These are phyloP conservation scores for Termitomyces sp. DNA, from an alignment of 768 basidiomycete species.

Conservation along the genomic window DNA sequence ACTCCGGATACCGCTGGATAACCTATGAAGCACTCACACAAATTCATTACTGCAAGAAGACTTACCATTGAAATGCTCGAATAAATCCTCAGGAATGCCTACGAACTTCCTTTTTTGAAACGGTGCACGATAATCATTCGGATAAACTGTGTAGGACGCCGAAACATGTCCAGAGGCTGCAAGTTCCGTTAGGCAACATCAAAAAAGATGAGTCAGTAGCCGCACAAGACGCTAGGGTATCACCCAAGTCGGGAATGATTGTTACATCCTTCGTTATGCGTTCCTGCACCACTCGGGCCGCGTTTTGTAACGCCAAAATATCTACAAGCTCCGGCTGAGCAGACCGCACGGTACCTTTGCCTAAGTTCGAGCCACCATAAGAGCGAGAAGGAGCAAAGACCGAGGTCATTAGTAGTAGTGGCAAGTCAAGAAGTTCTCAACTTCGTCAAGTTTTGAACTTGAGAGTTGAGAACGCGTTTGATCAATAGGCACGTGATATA, in stretches of 20 bases:
- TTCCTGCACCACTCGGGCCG: constrained; percentile 63
- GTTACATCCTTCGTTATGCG: constrained; percentile 69
- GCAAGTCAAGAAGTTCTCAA: background rate
- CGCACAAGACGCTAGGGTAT: constrained; percentile 59
- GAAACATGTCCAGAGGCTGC: constrained; percentile 66
- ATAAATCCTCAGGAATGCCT: constrained; percentile 73
- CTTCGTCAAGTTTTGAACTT: background rate
- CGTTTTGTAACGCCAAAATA: constrained; percentile 56
- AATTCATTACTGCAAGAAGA: constrained; percentile 3
- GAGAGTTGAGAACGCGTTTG: background rate
- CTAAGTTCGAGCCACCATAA: constrained; percentile 5
- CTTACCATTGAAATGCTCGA: constrained; percentile 74
- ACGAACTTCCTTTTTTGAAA: constrained; percentile 76
- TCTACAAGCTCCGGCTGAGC: constrained; percentile 43
- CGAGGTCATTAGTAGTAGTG: constrained; percentile 13
- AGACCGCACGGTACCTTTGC: constrained; percentile 1
- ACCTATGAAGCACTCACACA: constrained; percentile 4
- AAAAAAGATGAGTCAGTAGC: constrained; percentile 10
- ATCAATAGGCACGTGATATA: background rate
- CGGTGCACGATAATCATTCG: constrained; percentile 73
- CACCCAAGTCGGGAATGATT: constrained; percentile 71
- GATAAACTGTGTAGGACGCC: constrained; percentile 73
- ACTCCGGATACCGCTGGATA: constrained; percentile 57
- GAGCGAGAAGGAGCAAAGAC: constrained; percentile 16
- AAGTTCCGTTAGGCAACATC: background rate